phyloP scores from a whole-genome alignment of 805 yeast genomes.

The Candida sithepensis region DNA sequence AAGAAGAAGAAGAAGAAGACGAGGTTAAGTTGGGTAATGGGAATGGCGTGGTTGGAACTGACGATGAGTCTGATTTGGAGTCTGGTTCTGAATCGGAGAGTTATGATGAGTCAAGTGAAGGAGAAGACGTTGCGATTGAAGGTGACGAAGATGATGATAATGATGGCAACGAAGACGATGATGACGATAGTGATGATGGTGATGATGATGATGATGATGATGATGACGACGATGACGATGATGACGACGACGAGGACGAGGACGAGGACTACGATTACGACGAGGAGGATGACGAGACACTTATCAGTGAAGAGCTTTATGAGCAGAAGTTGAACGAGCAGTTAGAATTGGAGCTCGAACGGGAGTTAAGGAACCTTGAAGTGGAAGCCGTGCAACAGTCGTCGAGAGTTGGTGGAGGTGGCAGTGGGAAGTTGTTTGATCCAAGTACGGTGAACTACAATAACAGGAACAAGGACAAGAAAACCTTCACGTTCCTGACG shows the following conservation, averaged over 20 bases:
- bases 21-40: background rate
- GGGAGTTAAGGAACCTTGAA: conserved; percentile 16
- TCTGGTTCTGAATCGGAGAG: background rate
- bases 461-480: background rate
- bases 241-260: conserved; percentile 31
- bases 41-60: background rate
- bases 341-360: conserved; percentile 1
- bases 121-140: conserved; percentile 20
- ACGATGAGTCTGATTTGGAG: background rate
- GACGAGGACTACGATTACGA: conserved; percentile 25
- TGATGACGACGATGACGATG: conserved; percentile 27
- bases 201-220: conserved; percentile 11
- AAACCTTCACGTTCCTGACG: conserved; percentile 49
- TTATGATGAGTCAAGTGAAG: conserved; percentile 4
- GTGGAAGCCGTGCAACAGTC: conserved; percentile 2
- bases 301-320: conserved; percentile 13
- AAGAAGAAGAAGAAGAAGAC: conserved; percentile 5
- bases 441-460: background rate
- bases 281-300: conserved; percentile 12
- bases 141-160: conserved; percentile 12
- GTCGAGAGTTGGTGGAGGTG: conserved; percentile 18
- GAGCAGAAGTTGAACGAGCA: conserved; percentile 5
- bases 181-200: conserved; percentile 7
- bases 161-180: conserved; percentile 19
- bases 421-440: no score